A percentile compares a stretch with the other conserved stretches of the same genome.
Conservation (phyloP, 495 filamentous ascomycete genomes). For the Neurospora intermedia region DNA sequence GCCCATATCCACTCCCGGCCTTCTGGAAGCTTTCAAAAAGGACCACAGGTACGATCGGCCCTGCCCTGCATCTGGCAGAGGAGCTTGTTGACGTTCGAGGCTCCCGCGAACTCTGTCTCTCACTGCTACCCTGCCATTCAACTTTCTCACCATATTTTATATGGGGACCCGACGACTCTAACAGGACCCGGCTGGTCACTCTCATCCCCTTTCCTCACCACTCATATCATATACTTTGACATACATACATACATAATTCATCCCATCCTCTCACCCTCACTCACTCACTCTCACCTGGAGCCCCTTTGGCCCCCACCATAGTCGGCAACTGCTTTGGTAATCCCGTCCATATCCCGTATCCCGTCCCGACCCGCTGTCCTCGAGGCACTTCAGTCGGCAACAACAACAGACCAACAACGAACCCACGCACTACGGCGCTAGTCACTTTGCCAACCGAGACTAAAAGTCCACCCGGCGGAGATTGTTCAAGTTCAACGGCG, state of each 20-base stretch:
- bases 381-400: background rate
- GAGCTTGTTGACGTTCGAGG: background rate
- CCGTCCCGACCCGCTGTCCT: background rate
- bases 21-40: slow-evolving; percentile 21
- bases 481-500: background rate
- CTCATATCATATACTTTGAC: background rate
- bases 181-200: background rate
- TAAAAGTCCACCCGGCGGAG: background rate
- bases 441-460: background rate
- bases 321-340: background rate
- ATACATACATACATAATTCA: background rate
- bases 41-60: slow-evolving; percentile 9
- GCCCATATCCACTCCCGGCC: slow-evolving; percentile 3
- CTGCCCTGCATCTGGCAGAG: slow-evolving; percentile 8
- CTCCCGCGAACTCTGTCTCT: background rate
- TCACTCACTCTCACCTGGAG: background rate
- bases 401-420: background rate
- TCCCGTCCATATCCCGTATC: background rate
- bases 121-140: background rate
- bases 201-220: background rate
- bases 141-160: background rate
- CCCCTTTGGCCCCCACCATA: background rate
- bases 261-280: background rate
- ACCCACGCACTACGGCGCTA: background rate
- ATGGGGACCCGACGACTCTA: too few species aligned